Evolutionary conservation across 75 land plant species (phyloP).

Genomic region (Pinus albicaulis): DNA sequence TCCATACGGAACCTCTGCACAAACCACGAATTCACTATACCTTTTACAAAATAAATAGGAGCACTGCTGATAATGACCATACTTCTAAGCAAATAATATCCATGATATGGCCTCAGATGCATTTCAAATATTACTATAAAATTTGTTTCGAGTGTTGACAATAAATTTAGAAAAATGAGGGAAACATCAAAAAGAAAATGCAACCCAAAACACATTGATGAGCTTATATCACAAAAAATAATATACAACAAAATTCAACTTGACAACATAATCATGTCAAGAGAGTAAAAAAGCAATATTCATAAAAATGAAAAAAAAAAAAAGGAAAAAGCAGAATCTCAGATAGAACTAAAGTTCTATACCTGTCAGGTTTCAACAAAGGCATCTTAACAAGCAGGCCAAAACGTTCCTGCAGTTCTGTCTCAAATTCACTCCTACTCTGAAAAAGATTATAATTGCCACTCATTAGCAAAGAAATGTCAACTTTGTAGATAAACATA

Average conservation of each 20-base stretch:
- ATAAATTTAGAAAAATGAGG: too few relatives aligned
- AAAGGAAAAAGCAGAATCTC: background rate
- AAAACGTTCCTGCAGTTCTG: conserved; percentile 60
- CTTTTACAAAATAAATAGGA: too few relatives aligned
- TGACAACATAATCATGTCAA: background rate
- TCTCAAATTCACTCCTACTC: conserved; percentile 85
- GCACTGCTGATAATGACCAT: too few relatives aligned
- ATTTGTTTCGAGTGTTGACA: too few relatives aligned
- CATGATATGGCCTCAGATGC: too few relatives aligned
- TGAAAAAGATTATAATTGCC: conserved; percentile 17
- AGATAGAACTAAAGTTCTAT: background rate
- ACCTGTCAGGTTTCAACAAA: conserved; percentile 79
- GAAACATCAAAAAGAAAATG: too few relatives aligned
- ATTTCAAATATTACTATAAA: too few relatives aligned
- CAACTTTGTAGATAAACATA: background rate
- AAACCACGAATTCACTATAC: background rate
- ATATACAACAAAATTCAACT: background rate
- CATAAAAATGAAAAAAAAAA: background rate
- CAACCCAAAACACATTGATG: too few relatives aligned
- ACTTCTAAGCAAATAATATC: too few relatives aligned
- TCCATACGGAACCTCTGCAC: background rate
- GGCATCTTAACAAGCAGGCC: conserved; percentile 87
- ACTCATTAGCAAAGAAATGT: background rate
- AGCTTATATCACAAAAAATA: background rate
- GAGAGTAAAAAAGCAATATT: background rate